Conservation (phyloP, 148 eudicot genomes). For the Salicornia ramosissima region DNA sequence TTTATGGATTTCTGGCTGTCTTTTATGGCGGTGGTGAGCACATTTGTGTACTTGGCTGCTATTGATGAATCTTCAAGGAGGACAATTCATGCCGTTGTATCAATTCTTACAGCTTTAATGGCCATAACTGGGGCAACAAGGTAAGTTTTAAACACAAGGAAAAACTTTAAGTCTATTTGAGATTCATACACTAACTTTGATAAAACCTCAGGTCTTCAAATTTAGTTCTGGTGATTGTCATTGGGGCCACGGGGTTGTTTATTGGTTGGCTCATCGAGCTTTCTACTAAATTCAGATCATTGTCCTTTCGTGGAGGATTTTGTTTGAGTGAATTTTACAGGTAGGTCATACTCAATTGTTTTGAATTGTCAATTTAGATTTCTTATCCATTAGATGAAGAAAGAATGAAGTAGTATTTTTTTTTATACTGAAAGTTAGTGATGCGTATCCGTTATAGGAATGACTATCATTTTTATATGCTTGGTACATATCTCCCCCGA, state of each 20-base stretch:
- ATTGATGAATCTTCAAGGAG: constrained; percentile 72
- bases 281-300: constrained; percentile 41
- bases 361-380: not conserved
- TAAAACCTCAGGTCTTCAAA: constrained; percentile 64
- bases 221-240: constrained; percentile 53
- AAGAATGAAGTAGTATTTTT: too few species aligned
- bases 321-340: constrained; percentile 37
- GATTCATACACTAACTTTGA: constrained; percentile 11
- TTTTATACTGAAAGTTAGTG: too few species aligned
- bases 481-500: too few species aligned
- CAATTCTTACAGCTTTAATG: constrained; percentile 85
- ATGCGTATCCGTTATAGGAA: too few species aligned
- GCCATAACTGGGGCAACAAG: constrained; percentile 78
- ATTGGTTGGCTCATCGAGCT: constrained; percentile 80
- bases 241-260: constrained; percentile 61
- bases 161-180: not conserved
- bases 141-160: constrained; percentile 24
- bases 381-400: not conserved
- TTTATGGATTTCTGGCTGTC: constrained; percentile 98
- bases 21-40: constrained; percentile 93
- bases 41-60: constrained; percentile 73
- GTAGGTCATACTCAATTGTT: constrained; percentile 30
- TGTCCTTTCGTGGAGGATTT: constrained; percentile 43
- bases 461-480: too few species aligned
- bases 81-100: constrained; percentile 73